These are phyloP conservation scores for Xylaria sp. DNA, from an alignment of 2,329 filamentous ascomycete species.

Conservation along the genomic window DNA sequence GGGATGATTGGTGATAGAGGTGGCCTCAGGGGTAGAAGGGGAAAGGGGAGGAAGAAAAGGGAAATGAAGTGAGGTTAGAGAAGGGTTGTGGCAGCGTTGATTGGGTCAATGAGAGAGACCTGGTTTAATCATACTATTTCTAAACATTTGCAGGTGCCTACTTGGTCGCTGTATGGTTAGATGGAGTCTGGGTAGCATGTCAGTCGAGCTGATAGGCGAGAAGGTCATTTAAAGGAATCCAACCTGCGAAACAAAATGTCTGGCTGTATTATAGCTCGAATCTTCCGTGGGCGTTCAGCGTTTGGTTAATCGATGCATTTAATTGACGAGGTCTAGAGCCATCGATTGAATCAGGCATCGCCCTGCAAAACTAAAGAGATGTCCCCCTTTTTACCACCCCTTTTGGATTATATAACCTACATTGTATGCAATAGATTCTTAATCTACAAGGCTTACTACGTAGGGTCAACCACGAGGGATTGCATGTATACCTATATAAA, in stretches of 20 bases:
- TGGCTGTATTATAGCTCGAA: slow-evolving; percentile 2
- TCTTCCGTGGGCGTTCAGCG: background rate
- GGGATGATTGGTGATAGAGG: slow-evolving; percentile 69
- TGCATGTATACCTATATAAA: too few relatives aligned
- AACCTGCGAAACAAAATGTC: background rate
- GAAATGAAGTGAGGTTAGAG: background rate
- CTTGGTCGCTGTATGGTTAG: slow-evolving; percentile 42
- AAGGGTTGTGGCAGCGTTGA: slow-evolving; percentile 4
- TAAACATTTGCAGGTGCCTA: slow-evolving; percentile 30
- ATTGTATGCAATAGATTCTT: background rate
- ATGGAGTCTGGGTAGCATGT: slow-evolving; percentile 45
- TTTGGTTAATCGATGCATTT: background rate
- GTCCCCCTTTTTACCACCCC: background rate
- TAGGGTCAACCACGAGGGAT: too few relatives aligned
- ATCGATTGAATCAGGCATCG: background rate
- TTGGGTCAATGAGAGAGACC: slow-evolving; percentile 63
- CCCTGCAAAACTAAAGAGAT: background rate
- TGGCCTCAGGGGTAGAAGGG: background rate
- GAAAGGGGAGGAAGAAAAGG: background rate
- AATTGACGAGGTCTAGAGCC: background rate
- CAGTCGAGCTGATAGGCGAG: slow-evolving; percentile 31
- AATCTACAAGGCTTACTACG: background rate
- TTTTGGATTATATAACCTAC: background rate
- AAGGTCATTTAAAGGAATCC: background rate
- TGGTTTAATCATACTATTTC: background rate